These are phyloP conservation scores for Talaromyces albobiverticillius DNA, from an alignment of 2,329 filamentous ascomycete species.

Conservation along the genomic window DNA sequence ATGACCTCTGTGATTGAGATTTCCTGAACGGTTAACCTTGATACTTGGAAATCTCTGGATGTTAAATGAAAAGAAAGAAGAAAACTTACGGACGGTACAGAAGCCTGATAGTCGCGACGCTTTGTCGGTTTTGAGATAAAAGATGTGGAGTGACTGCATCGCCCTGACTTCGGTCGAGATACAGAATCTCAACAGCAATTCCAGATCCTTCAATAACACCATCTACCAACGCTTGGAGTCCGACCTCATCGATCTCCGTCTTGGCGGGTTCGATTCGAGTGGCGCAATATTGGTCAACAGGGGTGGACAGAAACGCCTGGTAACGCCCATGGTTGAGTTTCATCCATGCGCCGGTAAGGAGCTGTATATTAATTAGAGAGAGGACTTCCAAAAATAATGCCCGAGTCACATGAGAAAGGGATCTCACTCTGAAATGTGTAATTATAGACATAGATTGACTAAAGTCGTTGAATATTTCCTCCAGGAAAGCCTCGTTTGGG, in stretches of 20 bases:
- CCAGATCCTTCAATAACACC: slow-evolving; percentile 75
- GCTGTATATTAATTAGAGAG: slow-evolving; percentile 40
- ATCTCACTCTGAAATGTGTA: slow-evolving; percentile 69
- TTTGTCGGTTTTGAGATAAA: slow-evolving; percentile 32
- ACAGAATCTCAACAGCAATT: slow-evolving; percentile 81
- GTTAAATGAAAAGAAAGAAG: not conserved
- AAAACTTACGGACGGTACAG: slow-evolving; percentile 62
- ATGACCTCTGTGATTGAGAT: slow-evolving; percentile 59
- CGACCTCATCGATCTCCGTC: slow-evolving; percentile 88
- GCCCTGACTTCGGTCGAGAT: slow-evolving; percentile 82
- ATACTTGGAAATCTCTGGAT: slow-evolving; percentile 19
- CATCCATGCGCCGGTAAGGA: slow-evolving; percentile 81
- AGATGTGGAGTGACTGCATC: slow-evolving; percentile 61
- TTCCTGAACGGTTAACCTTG: not conserved
- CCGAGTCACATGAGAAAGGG: not conserved
- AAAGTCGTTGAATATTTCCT: slow-evolving; percentile 70
- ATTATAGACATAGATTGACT: slow-evolving; percentile 71
- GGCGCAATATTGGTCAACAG: slow-evolving; percentile 66
- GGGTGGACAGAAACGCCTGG: slow-evolving; percentile 66
- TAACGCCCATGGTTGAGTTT: slow-evolving; percentile 70
- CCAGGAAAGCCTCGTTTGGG: slow-evolving; percentile 57
- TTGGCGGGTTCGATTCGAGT: slow-evolving; percentile 69
- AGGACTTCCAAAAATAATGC: slow-evolving; percentile 5
- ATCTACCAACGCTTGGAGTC: slow-evolving; percentile 72
- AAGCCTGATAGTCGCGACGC: slow-evolving; percentile 64